phyloP scores from a whole-genome alignment of 148 eudicot species.

The Fagopyrum esculentum region DNA sequence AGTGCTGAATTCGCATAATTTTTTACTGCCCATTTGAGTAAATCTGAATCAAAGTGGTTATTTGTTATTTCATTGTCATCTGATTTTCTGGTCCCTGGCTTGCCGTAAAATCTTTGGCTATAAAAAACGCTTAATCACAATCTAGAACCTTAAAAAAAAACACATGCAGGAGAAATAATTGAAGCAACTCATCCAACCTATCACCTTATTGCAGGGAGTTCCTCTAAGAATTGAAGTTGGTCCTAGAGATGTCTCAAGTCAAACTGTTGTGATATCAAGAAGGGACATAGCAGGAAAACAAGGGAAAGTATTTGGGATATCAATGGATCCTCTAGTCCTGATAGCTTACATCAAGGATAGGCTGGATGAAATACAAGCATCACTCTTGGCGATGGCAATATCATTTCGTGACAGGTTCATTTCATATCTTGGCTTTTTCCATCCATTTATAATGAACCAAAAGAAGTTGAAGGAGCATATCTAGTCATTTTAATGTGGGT shows the following conservation, averaged over 20 bases:
- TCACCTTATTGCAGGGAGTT: conserved; percentile 50
- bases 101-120: neutral
- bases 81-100: neutral
- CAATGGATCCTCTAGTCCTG: conserved; percentile 71
- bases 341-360: conserved; percentile 60
- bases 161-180: neutral
- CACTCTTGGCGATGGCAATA: conserved; percentile 57
- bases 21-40: neutral
- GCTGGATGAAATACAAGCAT: conserved; percentile 71
- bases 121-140: neutral
- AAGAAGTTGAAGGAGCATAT: neutral
- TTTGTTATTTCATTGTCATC: neutral
- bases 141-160: neutral
- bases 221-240: conserved; percentile 96
- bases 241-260: conserved; percentile 89
- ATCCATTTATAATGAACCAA: too few species aligned
- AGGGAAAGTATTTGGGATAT: conserved; percentile 93
- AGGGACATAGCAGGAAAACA: conserved; percentile 96
- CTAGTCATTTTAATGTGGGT: neutral
- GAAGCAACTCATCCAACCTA: neutral
- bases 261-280: conserved; percentile 80
- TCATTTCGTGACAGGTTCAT: conserved; percentile 85
- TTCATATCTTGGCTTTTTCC: neutral
- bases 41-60: neutral
- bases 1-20: neutral